Conservation (phyloP, 768 basidiomycete genomes). For the Mycena capillaripes region DNA sequence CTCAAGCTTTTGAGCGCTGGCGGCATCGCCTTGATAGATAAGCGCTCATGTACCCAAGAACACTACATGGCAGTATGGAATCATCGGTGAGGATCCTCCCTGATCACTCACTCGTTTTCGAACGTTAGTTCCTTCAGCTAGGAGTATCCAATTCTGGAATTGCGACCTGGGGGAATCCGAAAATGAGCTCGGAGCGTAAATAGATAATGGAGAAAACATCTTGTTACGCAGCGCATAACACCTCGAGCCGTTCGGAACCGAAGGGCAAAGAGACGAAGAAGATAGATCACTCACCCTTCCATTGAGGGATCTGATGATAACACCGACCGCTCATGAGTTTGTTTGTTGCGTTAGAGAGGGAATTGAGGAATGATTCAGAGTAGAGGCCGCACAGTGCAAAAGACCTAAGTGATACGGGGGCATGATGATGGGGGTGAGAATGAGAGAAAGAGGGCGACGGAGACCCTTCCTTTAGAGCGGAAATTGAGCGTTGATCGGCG, state of each 20-base stretch:
- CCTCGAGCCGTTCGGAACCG: background rate
- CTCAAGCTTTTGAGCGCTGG: constrained; percentile 1
- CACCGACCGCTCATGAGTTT: background rate
- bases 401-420: too few species aligned
- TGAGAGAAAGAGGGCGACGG: too few species aligned
- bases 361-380: too few species aligned
- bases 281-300: background rate
- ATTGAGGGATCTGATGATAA: background rate
- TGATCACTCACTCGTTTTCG: constrained; percentile 9
- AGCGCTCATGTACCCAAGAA: background rate
- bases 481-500: too few species aligned
- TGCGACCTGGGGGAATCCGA: constrained; percentile 1
- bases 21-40: background rate
- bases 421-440: too few species aligned
- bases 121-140: constrained; percentile 7
- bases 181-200: constrained; percentile 5
- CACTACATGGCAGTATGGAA: constrained; percentile 1
- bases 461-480: too few species aligned
- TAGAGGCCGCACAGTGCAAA: too few species aligned
- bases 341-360: too few species aligned
- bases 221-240: background rate
- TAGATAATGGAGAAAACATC: background rate
- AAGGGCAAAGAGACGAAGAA: background rate
- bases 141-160: constrained; percentile 10
- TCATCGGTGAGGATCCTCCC: constrained; percentile 5